phyloP scores from a whole-genome alignment of 2,329 filamentous ascomycete species.

The Pseudogymnoascus sp. region DNA sequence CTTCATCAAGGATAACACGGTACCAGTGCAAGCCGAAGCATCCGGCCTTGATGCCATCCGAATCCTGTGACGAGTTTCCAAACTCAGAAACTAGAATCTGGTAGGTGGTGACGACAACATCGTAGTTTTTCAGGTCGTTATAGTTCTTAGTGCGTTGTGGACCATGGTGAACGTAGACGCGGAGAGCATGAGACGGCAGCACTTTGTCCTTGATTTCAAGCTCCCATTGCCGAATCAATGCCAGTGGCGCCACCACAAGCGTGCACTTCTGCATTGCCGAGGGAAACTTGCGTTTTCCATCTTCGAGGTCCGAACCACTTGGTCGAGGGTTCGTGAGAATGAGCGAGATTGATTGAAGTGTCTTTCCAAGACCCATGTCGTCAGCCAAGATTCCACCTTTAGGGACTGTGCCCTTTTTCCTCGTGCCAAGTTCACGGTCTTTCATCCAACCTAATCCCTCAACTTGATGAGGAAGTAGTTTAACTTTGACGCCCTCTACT shows the following conservation, averaged over 20 bases:
- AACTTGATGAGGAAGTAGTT: slow-evolving; percentile 85
- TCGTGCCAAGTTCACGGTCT: slow-evolving; percentile 78
- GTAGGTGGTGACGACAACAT: slow-evolving; percentile 96
- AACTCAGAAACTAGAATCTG: slow-evolving; percentile 92
- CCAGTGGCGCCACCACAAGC: slow-evolving; percentile 84
- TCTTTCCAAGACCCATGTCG: slow-evolving; percentile 97
- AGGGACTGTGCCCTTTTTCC: slow-evolving; percentile 64
- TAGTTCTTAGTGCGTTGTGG: slow-evolving; percentile 73
- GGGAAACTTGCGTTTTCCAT: slow-evolving; percentile 61
- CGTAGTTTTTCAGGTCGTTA: slow-evolving; percentile 71
- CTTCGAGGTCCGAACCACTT: slow-evolving; percentile 47
- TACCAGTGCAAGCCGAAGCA: slow-evolving; percentile 61
- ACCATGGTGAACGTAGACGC: slow-evolving; percentile 86
- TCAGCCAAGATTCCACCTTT: slow-evolving; percentile 94
- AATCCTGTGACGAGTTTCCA: slow-evolving; percentile 55
- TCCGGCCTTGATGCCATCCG: slow-evolving; percentile 54
- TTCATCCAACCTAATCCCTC: slow-evolving; percentile 94
- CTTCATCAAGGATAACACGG: slow-evolving; percentile 89
- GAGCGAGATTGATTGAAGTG: slow-evolving; percentile 83
- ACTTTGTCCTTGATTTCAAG: slow-evolving; percentile 83
- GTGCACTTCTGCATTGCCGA: slow-evolving; percentile 68
- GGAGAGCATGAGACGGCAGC: slow-evolving; percentile 58
- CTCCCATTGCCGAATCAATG: slow-evolving; percentile 96
- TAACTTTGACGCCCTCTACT: slow-evolving; percentile 77
- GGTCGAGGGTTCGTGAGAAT: slow-evolving; percentile 77